Base-by-base conservation (phyloP, 73 alveolate species). In the Uronychia setigera region DNA sequence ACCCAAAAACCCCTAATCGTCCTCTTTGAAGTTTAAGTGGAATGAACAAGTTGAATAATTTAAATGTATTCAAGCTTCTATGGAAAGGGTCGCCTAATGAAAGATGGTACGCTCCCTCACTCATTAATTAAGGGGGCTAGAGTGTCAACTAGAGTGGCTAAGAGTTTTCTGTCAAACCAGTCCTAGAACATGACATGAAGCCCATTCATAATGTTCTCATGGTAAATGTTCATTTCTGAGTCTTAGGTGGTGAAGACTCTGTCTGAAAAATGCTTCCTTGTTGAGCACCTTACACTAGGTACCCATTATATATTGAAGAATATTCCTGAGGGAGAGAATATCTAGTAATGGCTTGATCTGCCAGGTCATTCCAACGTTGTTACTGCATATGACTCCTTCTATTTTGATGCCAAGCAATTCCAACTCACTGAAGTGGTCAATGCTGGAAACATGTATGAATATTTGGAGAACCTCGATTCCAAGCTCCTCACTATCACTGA, bases 321-420 rank as follows among this genome's bases (percentile, higher is more conserved):
- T 46, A 32, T 85, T 14, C 75, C 67, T 32, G 74, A 78, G 75
- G 1, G 94, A 88, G 30, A 33, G 32, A 25, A 74, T 82, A 31
- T 88, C 90, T 0, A 32, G 79, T 31, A 34, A 28, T 46, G 94
- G 90, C 32, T 35, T 82, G 91, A 85, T 26, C 57, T 85, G 76
- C 85, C 86, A 1, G 26, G 85, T 26, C 91, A 85, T 31, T 34
- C 91, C 29, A 85, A 85, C 59, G 79, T 85, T 26, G 91, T 78
- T 1, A 85, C 91, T 0, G 79, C 85, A 26, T 85, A 74, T 32
- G 85, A 78, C 67, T 34, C 59, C 30, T 26, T 85, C 32, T 25
- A 0, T 1, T 84, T 74, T 57, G 91, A 85, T 5, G 78, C 60
- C 46, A 85, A 58, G 57, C 31, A 26, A 31, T 85, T 85, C 86